Evolutionary conservation across 2,329 filamentous ascomycete genomes (phyloP).

Genomic region (Arthrobotrys iridis): DNA sequence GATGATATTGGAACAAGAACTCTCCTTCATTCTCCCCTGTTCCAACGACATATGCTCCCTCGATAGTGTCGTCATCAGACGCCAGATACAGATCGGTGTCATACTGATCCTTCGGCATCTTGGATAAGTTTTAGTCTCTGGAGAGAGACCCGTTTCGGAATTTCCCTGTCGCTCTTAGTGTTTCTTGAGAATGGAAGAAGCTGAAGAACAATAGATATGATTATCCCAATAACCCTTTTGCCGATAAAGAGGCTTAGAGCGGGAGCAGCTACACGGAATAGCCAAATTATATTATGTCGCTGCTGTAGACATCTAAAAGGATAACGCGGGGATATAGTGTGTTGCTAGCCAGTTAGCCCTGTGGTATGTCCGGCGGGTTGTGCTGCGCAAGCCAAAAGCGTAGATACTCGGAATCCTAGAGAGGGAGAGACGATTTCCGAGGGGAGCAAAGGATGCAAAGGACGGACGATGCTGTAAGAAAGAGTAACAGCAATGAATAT

Average conservation of each 20-base stretch:
- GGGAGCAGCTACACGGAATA: background rate
- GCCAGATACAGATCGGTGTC: constrained; percentile 49
- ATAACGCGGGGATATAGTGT: background rate
- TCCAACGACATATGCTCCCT: constrained; percentile 42
- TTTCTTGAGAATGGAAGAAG: background rate
- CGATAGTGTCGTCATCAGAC: constrained; percentile 47
- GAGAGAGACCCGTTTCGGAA: background rate
- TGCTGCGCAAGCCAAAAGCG: constrained; percentile 17
- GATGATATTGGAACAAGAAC: constrained; percentile 50
- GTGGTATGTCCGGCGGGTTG: background rate
- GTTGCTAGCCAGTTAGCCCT: constrained; percentile 1
- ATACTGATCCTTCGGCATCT: constrained; percentile 47
- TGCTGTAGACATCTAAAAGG: constrained; percentile 6
- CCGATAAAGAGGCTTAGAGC: background rate
- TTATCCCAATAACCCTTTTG: background rate
- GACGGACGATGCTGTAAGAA: background rate
- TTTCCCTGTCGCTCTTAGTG: background rate
- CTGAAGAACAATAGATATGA: background rate
- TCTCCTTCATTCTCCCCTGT: constrained; percentile 46
- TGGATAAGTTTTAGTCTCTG: background rate
- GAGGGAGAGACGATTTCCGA: background rate
- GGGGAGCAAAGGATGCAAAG: background rate
- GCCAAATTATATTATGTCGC: background rate
- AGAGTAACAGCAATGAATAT: background rate
- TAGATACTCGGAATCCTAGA: background rate